Conservation (phyloP, 768 basidiomycete species). For the Pisolithus microcarpus region DNA sequence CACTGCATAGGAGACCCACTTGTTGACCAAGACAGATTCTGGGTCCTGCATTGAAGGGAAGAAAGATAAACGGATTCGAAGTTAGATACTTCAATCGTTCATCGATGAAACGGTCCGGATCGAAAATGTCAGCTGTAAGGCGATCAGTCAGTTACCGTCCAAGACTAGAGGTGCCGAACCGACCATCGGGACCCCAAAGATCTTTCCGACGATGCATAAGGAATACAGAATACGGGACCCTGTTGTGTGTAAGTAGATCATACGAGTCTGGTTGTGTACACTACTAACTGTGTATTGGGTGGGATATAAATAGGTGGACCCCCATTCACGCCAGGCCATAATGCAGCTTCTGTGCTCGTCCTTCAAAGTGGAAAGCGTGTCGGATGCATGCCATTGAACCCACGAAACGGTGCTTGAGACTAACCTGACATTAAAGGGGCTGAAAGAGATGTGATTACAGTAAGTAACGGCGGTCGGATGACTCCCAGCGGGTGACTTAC, state of each 20-base stretch:
- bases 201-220: conserved; percentile 57
- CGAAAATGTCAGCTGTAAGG: conserved; percentile 44
- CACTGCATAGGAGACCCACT: conserved; percentile 9
- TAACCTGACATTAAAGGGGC: conserved; percentile 22
- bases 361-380: conserved; percentile 9
- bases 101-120: conserved; percentile 64
- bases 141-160: neutral
- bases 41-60: conserved; percentile 36
- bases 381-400: neutral
- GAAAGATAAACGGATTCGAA: conserved; percentile 47
- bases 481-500: conserved; percentile 11
- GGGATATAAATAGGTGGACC: conserved; percentile 22
- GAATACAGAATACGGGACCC: conserved; percentile 40
- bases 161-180: neutral
- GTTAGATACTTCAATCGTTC: conserved; percentile 50
- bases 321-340: conserved; percentile 18
- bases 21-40: conserved; percentile 34
- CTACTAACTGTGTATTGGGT: conserved; percentile 21
- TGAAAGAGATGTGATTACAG: neutral
- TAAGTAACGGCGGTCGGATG: neutral
- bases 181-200: conserved; percentile 65
- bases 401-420: neutral
- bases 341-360: conserved; percentile 14
- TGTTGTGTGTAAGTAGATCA: conserved; percentile 9
- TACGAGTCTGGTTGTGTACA: neutral